Evolutionary conservation across 2,329 filamentous ascomycete genomes (phyloP).

Genomic region (Aspergillus terreus): DNA sequence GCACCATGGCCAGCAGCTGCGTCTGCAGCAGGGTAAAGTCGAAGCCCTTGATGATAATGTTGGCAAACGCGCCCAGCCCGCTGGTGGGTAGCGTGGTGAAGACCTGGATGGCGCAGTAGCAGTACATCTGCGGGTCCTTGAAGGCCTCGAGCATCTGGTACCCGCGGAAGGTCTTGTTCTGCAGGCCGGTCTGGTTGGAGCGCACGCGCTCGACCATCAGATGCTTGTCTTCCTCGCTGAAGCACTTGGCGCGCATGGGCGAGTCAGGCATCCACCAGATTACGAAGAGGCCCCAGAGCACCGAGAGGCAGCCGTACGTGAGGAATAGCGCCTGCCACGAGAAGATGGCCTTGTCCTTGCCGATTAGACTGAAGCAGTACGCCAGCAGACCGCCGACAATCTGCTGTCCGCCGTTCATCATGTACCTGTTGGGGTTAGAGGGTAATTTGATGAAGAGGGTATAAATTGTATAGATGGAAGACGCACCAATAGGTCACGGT

Average conservation of each 20-base stretch:
- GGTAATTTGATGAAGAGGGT: slow-evolving; percentile 3
- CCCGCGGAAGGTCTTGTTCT: slow-evolving; percentile 53
- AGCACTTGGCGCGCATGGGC: slow-evolving; percentile 69
- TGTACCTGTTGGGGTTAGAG: slow-evolving; percentile 45
- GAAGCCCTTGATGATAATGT: slow-evolving; percentile 70
- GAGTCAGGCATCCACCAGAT: slow-evolving; percentile 63
- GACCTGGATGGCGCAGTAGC: slow-evolving; percentile 62
- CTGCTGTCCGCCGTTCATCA: slow-evolving; percentile 73
- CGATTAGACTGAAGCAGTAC: slow-evolving; percentile 52
- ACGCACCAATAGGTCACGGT: slow-evolving; percentile 65
- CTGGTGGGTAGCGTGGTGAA: slow-evolving; percentile 71
- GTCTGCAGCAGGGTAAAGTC: slow-evolving; percentile 64
- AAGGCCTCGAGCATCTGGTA: slow-evolving; percentile 58
- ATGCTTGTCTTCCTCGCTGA: slow-evolving; percentile 62
- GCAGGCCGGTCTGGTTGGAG: slow-evolving; percentile 59
- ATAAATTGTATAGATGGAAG: not conserved
- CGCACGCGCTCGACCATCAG: slow-evolving; percentile 61
- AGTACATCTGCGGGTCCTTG: slow-evolving; percentile 63
- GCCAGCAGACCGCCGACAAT: slow-evolving; percentile 69
- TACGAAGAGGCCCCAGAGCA: slow-evolving; percentile 64
- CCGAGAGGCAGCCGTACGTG: slow-evolving; percentile 59
- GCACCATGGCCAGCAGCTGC: slow-evolving; percentile 68
- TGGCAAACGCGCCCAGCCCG: slow-evolving; percentile 69
- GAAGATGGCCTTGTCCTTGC: slow-evolving; percentile 48
- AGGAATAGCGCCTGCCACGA: slow-evolving; percentile 70